Evolutionary conservation across 768 basidiomycete genomes (phyloP), one percentile per base, ranked within the genome.

Genomic region (Mycena crocata): DNA sequence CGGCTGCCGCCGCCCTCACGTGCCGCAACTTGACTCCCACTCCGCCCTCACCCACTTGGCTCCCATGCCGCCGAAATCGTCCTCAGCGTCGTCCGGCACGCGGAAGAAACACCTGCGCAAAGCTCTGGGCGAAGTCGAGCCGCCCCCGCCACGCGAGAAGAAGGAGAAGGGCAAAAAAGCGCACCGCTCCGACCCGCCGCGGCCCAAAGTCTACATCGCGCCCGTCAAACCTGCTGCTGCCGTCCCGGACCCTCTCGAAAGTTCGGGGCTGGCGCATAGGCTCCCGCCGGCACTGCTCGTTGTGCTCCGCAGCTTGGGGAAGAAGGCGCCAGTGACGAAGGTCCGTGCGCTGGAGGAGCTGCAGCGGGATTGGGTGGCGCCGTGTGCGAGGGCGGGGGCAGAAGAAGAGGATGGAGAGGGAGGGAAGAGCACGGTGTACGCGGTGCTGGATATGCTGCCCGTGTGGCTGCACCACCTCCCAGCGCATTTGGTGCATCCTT

Each of bases 391-490:
- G 35, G 35, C 17, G 35, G 35, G 84, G 81, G 46, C 84, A 84
- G 73, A 76, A 67, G 78, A 77, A 49, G 84, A 84, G 40, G 80
- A 79, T 17, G 82, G 82, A 19, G 84, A 83, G 24, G 84, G 77
- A 14, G 70, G 64, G n/a, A 57, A 26, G 13, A 31, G 2, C 13
- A 14, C 82, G 58, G 72, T 80, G 13, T 77, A 80, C 70, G 83
- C 77, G 55, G 75, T 81, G 70, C 83, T 87, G 26, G 83, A 89
- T 60, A 92, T 90, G 83, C 72, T 96, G 34, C 95, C 95, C 5
- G 95, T 97, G 61, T 99, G 96, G 96, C 80, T 95, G 35, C 93
- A 98, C 77, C 95, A 97, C 77, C 79, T 93, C n/a, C 90, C 96
- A 0, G 83, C 91, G 1, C 84, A 98, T 19, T 88, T 95, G 57